Base-by-base conservation (phyloP, 352 stramenopile genomes). In the Phytopythium sindhum region DNA sequence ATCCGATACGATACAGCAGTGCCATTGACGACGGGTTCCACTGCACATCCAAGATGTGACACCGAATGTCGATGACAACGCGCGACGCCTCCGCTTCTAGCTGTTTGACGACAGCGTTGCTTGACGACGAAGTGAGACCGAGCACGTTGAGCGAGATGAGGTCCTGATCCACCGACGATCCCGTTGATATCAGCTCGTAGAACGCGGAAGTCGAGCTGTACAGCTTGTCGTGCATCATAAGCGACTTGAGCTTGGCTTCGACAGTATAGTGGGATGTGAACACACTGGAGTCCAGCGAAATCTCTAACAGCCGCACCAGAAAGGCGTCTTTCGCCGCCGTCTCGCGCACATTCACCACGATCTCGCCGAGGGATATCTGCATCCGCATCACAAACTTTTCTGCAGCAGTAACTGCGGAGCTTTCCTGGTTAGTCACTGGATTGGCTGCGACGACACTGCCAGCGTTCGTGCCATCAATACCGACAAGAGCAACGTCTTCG, bases 21-120 rank as follows among this genome's bases (percentile, higher is more conserved):
- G 81, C 79, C 61, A 95, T 84, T 1, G 86, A 95, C 29, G 86
- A 92, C 33, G 86, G 86, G 59, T 95, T 95, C 86, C 86, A 95
- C 58, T 95, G 86, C 29, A 95, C 31, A 63, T 91, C 70, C 19
- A 95, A 63, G 28, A 90, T 75, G 63, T 89, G 89, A 28, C 89
- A 89, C 1, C 86, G 71, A 31, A 86, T 60, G 56, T 87, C 73
- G 2, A 87, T 68, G 14, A 90, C 67, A 51, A 78, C 62, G n/a
- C 89, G 69, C 15, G 54, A 70, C 2, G 65, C 65, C 9, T 59
- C 60, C 4, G 50, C 44, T 14, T 28, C 23, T 15, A 61, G 26
- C 17, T 41, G 37, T 42, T 53, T 41, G 8, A 53, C 28, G 11
- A 42, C n/a, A 17, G 37, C 39, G 7, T 17, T 21, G 24, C 24